Evolutionary conservation across 2,329 filamentous ascomycete genomes (phyloP).

Genomic region (Balansia obtecta): DNA sequence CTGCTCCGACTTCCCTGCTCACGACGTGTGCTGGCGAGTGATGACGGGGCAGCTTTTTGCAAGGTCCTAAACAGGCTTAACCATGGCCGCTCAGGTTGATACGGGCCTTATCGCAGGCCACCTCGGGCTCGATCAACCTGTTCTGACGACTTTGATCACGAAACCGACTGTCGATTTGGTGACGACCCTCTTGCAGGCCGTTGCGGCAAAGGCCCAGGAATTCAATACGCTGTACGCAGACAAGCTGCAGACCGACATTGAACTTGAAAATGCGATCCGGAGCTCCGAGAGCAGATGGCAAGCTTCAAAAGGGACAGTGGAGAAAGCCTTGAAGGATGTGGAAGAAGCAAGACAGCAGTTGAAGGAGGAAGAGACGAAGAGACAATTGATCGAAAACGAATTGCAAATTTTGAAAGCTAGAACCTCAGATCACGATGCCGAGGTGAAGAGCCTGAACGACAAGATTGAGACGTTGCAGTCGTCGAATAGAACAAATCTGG

Average conservation of each 20-base stretch:
- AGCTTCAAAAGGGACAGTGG: constrained; percentile 66
- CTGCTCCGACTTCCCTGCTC: neutral
- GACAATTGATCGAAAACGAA: constrained; percentile 68
- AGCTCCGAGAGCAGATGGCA: constrained; percentile 73
- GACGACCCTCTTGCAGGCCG: constrained; percentile 57
- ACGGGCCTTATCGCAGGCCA: constrained; percentile 61
- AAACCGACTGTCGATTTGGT: constrained; percentile 70
- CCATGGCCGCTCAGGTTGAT: constrained; percentile 44
- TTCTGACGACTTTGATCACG: constrained; percentile 47
- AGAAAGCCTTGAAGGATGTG: constrained; percentile 73
- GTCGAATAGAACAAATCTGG: constrained; percentile 82
- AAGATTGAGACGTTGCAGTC: constrained; percentile 81
- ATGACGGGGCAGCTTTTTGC: constrained; percentile 7
- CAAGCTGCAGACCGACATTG: constrained; percentile 81
- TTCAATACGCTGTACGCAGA: constrained; percentile 72
- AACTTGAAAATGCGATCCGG: constrained; percentile 81
- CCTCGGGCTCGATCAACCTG: constrained; percentile 54
- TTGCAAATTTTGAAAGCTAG: constrained; percentile 67
- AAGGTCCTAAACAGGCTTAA: constrained; percentile 7
- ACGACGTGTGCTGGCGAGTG: constrained; percentile 1
- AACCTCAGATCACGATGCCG: constrained; percentile 59
- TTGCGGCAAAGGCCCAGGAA: constrained; percentile 70
- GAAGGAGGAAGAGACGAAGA: constrained; percentile 67
- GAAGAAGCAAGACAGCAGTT: constrained; percentile 72
- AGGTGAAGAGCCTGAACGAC: constrained; percentile 63